Evolutionary conservation across 805 yeast genomes (phyloP).

Genomic region (Brettanomyces sp.): DNA sequence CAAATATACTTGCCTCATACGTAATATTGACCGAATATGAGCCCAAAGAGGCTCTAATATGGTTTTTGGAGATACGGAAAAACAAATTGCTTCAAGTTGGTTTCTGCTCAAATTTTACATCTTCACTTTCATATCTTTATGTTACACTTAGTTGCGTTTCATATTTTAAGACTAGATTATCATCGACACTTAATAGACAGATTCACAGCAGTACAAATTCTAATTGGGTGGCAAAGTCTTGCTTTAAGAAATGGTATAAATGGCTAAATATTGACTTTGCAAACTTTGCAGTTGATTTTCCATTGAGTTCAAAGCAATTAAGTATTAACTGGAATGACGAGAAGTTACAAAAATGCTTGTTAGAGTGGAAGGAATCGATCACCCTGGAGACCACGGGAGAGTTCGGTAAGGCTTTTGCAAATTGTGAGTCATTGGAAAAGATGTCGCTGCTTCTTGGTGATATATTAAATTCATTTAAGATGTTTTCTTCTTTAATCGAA

Average conservation of each 20-base stretch:
- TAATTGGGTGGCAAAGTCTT: conserved; percentile 21
- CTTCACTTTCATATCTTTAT: conserved; percentile 20
- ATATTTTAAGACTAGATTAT: conserved; percentile 17
- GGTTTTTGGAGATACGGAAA: conserved; percentile 17
- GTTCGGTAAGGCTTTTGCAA: conserved; percentile 5
- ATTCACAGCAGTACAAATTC: conserved; percentile 12
- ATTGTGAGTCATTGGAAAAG: conserved; percentile 8
- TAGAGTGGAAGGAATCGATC: conserved; percentile 15
- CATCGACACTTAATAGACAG: conserved; percentile 12
- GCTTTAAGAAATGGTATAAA: conserved; percentile 18
- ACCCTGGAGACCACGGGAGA: conserved; percentile 9
- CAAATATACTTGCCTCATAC: conserved; percentile 18
- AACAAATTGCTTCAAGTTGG: conserved; percentile 5
- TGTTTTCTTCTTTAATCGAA: conserved; percentile 21
- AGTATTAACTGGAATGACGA: conserved; percentile 6
- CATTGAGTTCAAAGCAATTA: conserved; percentile 10
- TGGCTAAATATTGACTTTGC: conserved; percentile 17
- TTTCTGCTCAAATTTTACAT: conserved; percentile 13
- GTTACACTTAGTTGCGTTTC: conserved; percentile 20
- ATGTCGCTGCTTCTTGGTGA: conserved; percentile 9
- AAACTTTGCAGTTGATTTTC: conserved; percentile 13
- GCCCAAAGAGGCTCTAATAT: conserved; percentile 15
- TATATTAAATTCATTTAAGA: conserved; percentile 18
- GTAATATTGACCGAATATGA: conserved; percentile 11
- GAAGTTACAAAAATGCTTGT: conserved; percentile 4